Evolutionary conservation across 768 basidiomycete species (phyloP), one percentile per base, ranked within the genome.

Genomic region (Xerocomellus amylosporus): DNA sequence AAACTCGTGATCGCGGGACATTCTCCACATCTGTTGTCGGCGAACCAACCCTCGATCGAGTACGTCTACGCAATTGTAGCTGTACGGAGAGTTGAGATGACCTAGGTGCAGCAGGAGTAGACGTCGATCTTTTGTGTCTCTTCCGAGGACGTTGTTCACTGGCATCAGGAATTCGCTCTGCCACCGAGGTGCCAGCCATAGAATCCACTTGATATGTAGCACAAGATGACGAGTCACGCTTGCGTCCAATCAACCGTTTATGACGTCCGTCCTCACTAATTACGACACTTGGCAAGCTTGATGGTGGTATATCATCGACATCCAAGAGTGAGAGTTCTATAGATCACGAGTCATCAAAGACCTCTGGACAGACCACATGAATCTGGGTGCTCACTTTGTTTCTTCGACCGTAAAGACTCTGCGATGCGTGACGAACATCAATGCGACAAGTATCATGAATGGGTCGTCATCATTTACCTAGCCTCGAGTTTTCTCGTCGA

Each of bases 41-140:
- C 9, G 61, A 67, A 31, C 64, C 56, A 20, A n/a, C 54, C 40
- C 58, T 48, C 19, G 62, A 61, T 28, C 54, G 66, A 17, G 59
- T 44, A 52, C 59, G 56, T 57, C 58, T 51, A 20, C 54, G 56
- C 14, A 53, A 51, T 14, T 33, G 54, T 24, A 54, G 40, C 20
- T 28, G 62, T 30, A 46, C 14, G n/a, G 52, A 37, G 17, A 46
- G 41, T 36, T 55, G 63, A n/a, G 59, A 56, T n/a, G 53, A 9
- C 38, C 30, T 55, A 14, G 57, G 30, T 12, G 50, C 36, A 37
- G 60, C 45, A 22, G 61, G 58, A 24, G 58, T 65, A 20, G 68
- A 67, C 14, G 51, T 33, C 8, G 65, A 58, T 46, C 61, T 55
- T 40, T 57, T 65, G 20, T 17, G 58, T 53, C 55, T 63, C 59